These are phyloP conservation scores for Austroboletus niveus DNA, from an alignment of 1,284 basidiomycete genomes.

Conservation along the genomic window DNA sequence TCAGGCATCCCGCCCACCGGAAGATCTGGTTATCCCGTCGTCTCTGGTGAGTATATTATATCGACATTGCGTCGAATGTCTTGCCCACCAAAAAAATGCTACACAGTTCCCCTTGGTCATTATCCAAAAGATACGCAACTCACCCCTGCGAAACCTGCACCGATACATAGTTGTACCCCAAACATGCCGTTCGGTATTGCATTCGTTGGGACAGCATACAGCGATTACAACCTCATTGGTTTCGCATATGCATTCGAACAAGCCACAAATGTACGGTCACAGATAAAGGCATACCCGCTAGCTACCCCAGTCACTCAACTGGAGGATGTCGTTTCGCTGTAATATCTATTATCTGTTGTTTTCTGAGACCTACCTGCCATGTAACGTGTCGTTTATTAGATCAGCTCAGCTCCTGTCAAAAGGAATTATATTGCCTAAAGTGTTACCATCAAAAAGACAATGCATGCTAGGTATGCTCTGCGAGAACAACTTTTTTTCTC, in stretches of 20 bases:
- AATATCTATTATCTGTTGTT: conserved; percentile 1
- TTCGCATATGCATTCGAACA: conserved; percentile 58
- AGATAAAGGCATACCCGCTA: conserved; percentile 40
- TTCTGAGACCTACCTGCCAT: conserved; percentile 4
- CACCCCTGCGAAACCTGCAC: conserved; percentile 25
- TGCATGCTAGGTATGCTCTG: conserved; percentile 62
- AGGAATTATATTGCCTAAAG: conserved; percentile 7
- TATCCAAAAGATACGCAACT: conserved; percentile 31
- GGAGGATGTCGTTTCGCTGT: conserved; percentile 36
- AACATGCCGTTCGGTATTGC: conserved; percentile 50
- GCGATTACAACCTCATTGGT: conserved; percentile 47
- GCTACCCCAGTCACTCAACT: conserved; percentile 54
- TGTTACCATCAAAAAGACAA: conserved; percentile 9
- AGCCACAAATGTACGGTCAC: conserved; percentile 46
- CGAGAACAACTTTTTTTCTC: conserved; percentile 81
- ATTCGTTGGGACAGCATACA: conserved; percentile 52
- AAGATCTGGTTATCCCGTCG: conserved; percentile 30
- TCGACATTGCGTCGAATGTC: background rate
- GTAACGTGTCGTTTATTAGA: background rate
- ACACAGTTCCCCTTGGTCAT: conserved; percentile 47
- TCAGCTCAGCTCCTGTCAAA: background rate
- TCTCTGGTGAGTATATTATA: conserved; percentile 23
- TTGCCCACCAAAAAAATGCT: background rate
- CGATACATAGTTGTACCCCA: conserved; percentile 35
- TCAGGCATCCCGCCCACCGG: conserved; percentile 24